Conservation (phyloP, 805 yeast species). For the Novakomyces olei region DNA sequence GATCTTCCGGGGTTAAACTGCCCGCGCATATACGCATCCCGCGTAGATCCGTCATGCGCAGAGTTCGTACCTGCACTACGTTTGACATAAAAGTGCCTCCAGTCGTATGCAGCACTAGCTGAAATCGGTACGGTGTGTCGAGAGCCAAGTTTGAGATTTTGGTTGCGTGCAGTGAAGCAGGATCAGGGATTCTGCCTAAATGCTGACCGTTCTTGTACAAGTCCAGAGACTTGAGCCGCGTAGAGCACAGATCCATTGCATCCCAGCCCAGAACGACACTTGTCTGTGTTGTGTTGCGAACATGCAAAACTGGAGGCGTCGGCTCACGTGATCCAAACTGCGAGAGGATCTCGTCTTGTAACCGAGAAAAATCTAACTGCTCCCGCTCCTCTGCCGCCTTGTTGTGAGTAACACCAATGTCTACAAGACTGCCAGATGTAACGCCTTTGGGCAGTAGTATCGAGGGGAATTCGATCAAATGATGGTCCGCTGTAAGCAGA, state of each 20-base stretch:
- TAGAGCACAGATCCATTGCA: conserved; percentile 57
- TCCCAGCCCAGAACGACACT: conserved; percentile 93
- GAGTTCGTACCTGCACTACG: conserved; percentile 50
- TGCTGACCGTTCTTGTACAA: conserved; percentile 48
- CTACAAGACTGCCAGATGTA: conserved; percentile 76
- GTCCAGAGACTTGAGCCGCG: conserved; percentile 51
- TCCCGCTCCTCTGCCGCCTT: conserved; percentile 40
- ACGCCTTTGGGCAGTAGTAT: conserved; percentile 75
- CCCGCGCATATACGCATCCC: conserved; percentile 89
- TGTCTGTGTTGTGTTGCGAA: conserved; percentile 75
- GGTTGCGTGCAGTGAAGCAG: conserved; percentile 53
- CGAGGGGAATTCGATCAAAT: conserved; percentile 91
- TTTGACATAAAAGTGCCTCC: conserved; percentile 71
- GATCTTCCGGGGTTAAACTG: conserved; percentile 33
- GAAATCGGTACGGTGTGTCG: conserved; percentile 61
- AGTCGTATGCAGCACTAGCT: conserved; percentile 60
- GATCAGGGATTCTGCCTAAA: conserved; percentile 66
- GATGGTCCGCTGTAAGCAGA: conserved; percentile 39
- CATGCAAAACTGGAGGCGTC: conserved; percentile 39
- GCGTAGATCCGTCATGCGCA: conserved; percentile 82
- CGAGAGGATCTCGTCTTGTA: conserved; percentile 53
- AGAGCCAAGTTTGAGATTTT: conserved; percentile 81
- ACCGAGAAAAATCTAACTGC: conserved; percentile 29
- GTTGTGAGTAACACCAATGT: conserved; percentile 65
- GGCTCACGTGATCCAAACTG: conserved; percentile 60